Evolutionary conservation across 108 stramenopile species (phyloP), one percentile per base, ranked within the genome.

Genomic region (Conticribra guillardii): DNA sequence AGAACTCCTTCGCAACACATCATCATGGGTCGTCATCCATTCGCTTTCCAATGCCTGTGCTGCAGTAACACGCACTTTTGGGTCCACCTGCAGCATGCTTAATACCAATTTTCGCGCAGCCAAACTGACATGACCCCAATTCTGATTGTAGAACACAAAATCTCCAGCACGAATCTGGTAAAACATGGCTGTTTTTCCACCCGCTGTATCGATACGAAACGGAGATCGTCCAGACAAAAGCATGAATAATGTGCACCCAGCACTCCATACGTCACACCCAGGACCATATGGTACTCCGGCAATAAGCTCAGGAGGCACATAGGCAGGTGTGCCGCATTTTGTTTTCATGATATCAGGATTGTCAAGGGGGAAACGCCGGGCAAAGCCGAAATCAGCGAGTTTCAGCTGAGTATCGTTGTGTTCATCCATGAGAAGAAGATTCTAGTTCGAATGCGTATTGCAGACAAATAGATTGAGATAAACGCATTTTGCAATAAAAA

Each of bases 381-480:
- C 96, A 73, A 98, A 97, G 0, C 99, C 99, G 83, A 99, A 99
- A 71, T 99, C 99, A 0, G 95, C 96, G 29, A 99, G 49, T 69
- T 90, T 96, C 17, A 89, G 64, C 41, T 95, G 85, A 9, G 69
- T 59, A n/a, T 89, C 80, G 60, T 96, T 93, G 52, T 96, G 77
- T 9, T 69, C 53, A 59, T 69, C 68, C 69, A 82, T 85, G 21
- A 97, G 68, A 2, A 98, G 60, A 5, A 98, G 72, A 67, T 98
- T 98, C 73, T 41, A 9, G 5, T 41, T n/a, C n/a, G n/a, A n/a
- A n/a, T n/a, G n/a, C n/a, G n/a, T n/a, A n/a, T n/a, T n/a, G n/a
- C n/a, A n/a, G n/a, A n/a, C n/a, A n/a, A n/a, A n/a, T n/a, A n/a
- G n/a, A n/a, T n/a, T n/a, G n/a, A n/a, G n/a, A n/a, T n/a, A n/a